Percentiles rank a stretch among this genome's conserved stretches.
Evolutionary conservation across 306 rosid genomes (phyloP).

Genomic region (Quercus alba): DNA sequence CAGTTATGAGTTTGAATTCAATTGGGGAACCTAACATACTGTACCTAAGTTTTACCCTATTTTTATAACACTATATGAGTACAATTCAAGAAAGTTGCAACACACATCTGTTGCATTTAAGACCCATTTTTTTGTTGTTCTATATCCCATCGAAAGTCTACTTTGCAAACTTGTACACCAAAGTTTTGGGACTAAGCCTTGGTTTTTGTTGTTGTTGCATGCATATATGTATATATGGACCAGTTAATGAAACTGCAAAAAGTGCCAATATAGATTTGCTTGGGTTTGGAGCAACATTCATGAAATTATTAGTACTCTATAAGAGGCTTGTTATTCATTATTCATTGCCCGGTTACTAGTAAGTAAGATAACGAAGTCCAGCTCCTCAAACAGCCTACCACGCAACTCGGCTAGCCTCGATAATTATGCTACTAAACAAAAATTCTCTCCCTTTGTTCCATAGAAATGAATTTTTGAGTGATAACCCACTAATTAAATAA

Average conservation of each 20-base stretch:
- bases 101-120: background rate
- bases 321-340: background rate
- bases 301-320: background rate
- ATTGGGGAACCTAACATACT: no score
- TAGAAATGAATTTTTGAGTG: background rate
- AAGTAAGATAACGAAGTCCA: background rate
- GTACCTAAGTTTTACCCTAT: no score
- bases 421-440: background rate
- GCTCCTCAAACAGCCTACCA: background rate
- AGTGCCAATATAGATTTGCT: background rate
- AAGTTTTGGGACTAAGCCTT: no score
- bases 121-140: background rate
- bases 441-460: background rate
- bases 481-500: background rate
- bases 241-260: background rate
- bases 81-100: background rate
- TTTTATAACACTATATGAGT: background rate
- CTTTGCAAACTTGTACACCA: background rate
- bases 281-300: background rate
- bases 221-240: no score
- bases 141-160: background rate
- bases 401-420: background rate
- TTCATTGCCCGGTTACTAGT: background rate
- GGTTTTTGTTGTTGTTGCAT: no score
- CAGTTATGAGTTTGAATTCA: no score